Evolutionary conservation across 2,329 filamentous ascomycete genomes (phyloP).

Genomic region (Calonectria pseudoreteaudii): DNA sequence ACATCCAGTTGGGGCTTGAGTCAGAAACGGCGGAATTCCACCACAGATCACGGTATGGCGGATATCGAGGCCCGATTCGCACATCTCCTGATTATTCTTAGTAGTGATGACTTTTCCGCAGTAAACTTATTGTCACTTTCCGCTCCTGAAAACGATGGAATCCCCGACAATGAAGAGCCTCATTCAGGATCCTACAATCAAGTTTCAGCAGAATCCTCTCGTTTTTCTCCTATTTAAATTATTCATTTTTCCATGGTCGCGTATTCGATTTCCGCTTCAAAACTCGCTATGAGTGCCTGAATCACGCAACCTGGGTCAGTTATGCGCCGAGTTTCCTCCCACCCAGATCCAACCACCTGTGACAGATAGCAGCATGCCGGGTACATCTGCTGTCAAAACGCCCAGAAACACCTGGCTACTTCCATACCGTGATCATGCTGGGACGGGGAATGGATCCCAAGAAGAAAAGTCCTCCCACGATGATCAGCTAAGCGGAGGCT

Average conservation of each 20-base stretch:
- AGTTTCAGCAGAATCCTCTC: background rate
- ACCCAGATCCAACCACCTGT: background rate
- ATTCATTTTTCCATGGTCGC: background rate
- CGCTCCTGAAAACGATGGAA: background rate
- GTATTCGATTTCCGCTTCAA: too few species aligned
- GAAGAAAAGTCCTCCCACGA: background rate
- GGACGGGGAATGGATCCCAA: background rate
- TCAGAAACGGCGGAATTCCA: background rate
- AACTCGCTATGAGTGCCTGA: background rate
- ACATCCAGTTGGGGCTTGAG: too few species aligned
- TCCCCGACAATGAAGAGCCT: background rate
- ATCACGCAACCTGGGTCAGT: background rate
- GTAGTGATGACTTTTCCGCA: background rate
- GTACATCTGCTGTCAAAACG: background rate
- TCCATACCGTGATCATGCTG: background rate
- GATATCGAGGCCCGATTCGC: background rate
- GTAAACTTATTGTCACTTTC: background rate
- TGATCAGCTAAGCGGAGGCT: background rate
- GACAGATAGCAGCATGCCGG: background rate
- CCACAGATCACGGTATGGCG: background rate
- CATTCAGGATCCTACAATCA: background rate
- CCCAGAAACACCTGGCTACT: background rate
- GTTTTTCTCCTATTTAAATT: too few species aligned
- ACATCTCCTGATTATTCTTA: background rate
- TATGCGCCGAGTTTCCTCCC: background rate